phyloP scores from a whole-genome alignment of 306 rosid species.

The Mucuna pruriens region DNA sequence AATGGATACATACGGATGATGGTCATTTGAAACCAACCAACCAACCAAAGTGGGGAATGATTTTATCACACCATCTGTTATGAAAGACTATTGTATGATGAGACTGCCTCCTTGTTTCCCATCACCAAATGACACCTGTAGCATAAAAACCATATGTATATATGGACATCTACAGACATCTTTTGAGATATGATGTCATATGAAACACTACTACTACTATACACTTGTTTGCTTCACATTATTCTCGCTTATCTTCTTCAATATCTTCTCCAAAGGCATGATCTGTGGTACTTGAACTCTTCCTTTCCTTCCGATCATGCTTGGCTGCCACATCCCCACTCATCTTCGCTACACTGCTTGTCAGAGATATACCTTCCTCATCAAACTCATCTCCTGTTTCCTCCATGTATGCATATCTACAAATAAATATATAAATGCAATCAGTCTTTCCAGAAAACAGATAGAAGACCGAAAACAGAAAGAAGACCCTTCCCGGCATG shows the following conservation, averaged over 20 bases:
- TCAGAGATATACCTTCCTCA: constrained; percentile 87
- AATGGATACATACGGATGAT: constrained; percentile 21
- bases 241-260: constrained; percentile 96
- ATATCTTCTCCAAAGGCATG: constrained; percentile 64
- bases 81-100: constrained; percentile 2
- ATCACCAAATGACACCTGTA: constrained; percentile 37
- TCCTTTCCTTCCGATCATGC: constrained; percentile 58
- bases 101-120: constrained; percentile 27
- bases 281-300: constrained; percentile 54
- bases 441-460: too few species aligned
- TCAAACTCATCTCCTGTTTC: constrained; percentile 83
- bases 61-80: constrained; percentile 27
- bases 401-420: constrained; percentile 86
- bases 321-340: constrained; percentile 58
- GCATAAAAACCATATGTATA: constrained; percentile 37
- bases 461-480: too few species aligned
- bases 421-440: constrained; percentile 22
- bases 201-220: constrained; percentile 28
- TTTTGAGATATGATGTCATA: constrained; percentile 31
- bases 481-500: background rate
- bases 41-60: constrained; percentile 7
- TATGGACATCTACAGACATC: constrained; percentile 45
- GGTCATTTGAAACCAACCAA: constrained; percentile 29
- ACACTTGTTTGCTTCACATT: constrained; percentile 37
- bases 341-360: constrained; percentile 58